Conservation (phyloP, 768 basidiomycete species). For the Trametes cinnabarina region DNA sequence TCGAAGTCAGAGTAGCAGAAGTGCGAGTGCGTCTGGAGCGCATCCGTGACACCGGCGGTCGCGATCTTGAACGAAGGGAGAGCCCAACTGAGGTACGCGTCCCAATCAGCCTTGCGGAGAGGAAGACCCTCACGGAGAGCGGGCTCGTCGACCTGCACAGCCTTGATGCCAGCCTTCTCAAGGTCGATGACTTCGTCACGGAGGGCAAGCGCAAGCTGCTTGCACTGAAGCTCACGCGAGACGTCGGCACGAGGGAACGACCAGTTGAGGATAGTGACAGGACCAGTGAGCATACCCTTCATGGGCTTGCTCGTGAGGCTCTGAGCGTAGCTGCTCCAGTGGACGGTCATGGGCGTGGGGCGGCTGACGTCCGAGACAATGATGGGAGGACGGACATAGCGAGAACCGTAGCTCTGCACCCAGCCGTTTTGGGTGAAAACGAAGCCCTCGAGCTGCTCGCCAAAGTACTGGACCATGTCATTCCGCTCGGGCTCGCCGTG, state of each 20-base stretch:
- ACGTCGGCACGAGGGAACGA: conserved; percentile 99
- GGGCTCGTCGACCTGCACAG: conserved; percentile 99
- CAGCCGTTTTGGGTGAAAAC: conserved; percentile 98
- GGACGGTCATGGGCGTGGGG: conserved; percentile 88
- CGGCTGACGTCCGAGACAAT: conserved; percentile 98
- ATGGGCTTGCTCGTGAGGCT: conserved; percentile 89
- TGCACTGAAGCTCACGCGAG: conserved; percentile 92
- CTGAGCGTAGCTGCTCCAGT: conserved; percentile 96
- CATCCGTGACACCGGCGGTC: conserved; percentile 92
- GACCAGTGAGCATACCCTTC: conserved; percentile 99
- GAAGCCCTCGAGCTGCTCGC: conserved; percentile 91
- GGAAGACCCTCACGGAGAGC: conserved; percentile 99
- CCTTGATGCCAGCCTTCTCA: conserved; percentile 92
- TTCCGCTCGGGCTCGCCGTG: conserved; percentile 99
- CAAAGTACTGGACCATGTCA: conserved; percentile 99
- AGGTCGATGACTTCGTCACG: conserved; percentile 98
- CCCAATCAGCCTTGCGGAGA: conserved; percentile 95
- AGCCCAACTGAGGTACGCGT: conserved; percentile 94
- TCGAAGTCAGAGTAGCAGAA: conserved; percentile 99
- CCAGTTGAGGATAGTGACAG: conserved; percentile 99
- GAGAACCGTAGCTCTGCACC: conserved; percentile 99
- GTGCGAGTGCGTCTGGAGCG: conserved; percentile 97
- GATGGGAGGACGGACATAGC: conserved; percentile 98
- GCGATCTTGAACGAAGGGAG: conserved; percentile 98
- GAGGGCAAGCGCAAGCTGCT: conserved; percentile 96